Base-by-base conservation (phyloP, 2,329 filamentous ascomycete genomes). In the Clonostachys sp. region DNA sequence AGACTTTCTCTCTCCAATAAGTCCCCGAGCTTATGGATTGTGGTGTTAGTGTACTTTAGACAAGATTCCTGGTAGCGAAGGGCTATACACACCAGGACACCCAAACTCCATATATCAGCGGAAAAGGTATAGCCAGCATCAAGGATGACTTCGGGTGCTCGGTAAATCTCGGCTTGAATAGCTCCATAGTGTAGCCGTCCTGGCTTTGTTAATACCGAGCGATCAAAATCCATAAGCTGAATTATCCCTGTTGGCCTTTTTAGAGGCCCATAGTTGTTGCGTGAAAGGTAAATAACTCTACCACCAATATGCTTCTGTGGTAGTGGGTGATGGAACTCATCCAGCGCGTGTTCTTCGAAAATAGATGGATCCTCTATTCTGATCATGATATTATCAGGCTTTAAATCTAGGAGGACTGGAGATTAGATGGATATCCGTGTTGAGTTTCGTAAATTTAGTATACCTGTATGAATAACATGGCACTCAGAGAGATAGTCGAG, bases 401-500 rank as follows among this genome's bases (percentile, higher is more conserved):
- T 57, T 1, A 59, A 43, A 42, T 59, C 54, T 59, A 2, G 10
- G 5, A 18, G 17, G 1, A 38, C 20, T 17, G 36, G 34, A 18
- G 35, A 34, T 42, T n/a, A 20, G 2, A 36, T 12, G 40, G 12
- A 4, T 18, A 17, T 40, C n/a, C 17, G 8, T 18, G 24, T 44
- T 5, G 41, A 39, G 43, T 13, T 38, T 8, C 14, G 24, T 24
- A 5, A 13, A 14, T 17, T 12, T n/a, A 5, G 35, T 20, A 6
- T 49, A 53, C 57, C 56, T 3, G 54, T 52, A 5, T 60, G 55
- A 4, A 60, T 55, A 1, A 58, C 4, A 0, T 43, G 42, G 6
- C 56, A 60, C 38, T 58, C 51, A 0, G 51, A 52, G 0, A 60
- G 50, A 16, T 59, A 60, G 8, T 60, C 51, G 4, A 60, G 50